Evolutionary conservation across 2,329 filamentous ascomycete species (phyloP).

Genomic region (Cladosporium velox): DNA sequence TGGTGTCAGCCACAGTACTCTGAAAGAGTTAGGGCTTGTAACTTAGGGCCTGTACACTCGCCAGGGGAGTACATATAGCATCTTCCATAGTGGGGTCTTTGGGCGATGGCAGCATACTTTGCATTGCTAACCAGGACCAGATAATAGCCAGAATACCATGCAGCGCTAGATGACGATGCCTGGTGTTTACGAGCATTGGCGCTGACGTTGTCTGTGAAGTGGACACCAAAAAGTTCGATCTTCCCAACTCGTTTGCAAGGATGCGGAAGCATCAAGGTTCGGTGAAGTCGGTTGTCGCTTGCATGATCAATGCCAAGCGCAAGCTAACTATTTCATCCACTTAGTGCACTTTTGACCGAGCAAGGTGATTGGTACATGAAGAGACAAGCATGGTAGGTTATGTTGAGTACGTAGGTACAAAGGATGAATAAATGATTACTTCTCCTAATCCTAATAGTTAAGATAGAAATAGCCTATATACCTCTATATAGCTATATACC

Average conservation of each 20-base stretch:
- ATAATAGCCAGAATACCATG: conserved; percentile 11
- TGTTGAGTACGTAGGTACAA: too few relatives aligned
- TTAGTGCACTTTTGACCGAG: not conserved
- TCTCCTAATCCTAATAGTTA: too few relatives aligned
- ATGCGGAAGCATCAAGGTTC: not conserved
- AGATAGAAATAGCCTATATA: too few relatives aligned
- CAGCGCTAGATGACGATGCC: not conserved
- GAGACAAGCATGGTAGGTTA: not conserved
- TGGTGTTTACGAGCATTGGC: conserved; percentile 7
- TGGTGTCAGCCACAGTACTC: not conserved
- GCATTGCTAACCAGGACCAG: not conserved
- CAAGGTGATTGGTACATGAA: not conserved
- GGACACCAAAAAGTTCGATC: not conserved
- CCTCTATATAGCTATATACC: too few relatives aligned
- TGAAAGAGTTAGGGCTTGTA: not conserved
- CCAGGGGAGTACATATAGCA: not conserved
- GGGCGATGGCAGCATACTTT: not conserved
- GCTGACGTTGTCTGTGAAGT: not conserved
- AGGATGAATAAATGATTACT: too few relatives aligned
- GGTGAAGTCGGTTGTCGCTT: not conserved
- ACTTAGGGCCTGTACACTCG: too few relatives aligned
- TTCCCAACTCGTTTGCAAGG: not conserved
- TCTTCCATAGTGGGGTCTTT: not conserved
- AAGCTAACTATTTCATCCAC: not conserved
- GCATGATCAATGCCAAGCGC: not conserved